Percentiles rank a stretch among this genome's conserved stretches.
These are phyloP conservation scores for Liriodendron chinense DNA, from an alignment of 164 flowering plant species.

Conservation along the genomic window DNA sequence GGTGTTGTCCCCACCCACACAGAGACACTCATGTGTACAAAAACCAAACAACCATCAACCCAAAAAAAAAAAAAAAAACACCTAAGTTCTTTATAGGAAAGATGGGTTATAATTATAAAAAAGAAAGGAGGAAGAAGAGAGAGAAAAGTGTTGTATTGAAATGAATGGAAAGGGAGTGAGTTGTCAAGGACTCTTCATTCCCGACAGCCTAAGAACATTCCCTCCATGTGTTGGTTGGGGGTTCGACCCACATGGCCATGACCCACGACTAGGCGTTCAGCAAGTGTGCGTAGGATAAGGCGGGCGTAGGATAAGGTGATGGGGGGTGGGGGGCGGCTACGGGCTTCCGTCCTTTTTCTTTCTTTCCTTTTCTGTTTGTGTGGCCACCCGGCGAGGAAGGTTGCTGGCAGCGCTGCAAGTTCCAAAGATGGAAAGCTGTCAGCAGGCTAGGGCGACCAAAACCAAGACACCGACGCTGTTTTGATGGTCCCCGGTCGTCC, in stretches of 20 bases:
- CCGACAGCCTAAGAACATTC: conserved; percentile 3
- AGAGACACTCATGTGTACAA: not conserved
- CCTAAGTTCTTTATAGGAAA: not conserved
- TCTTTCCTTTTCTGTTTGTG: too few species aligned
- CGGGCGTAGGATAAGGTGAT: too few species aligned
- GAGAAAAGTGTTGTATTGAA: conserved; percentile 4
- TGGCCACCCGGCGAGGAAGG: too few species aligned
- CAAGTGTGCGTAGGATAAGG: not conserved
- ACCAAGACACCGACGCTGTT: too few species aligned
- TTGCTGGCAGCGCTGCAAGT: conserved; percentile 14
- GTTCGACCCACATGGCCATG: not conserved
- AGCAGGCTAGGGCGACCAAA: too few species aligned
- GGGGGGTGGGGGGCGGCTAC: too few species aligned
- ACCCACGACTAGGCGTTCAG: not conserved
- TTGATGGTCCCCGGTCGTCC: too few species aligned
- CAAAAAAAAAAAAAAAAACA: too few species aligned
- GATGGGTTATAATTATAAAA: not conserved
- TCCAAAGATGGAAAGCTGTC: conserved; percentile 7
- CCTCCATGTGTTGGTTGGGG: not conserved
- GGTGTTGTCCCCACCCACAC: not conserved
- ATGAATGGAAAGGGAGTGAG: conserved; percentile 2
- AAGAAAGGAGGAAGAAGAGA: conserved; percentile 7
- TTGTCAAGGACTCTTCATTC: not conserved
- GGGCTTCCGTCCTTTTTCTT: too few species aligned
- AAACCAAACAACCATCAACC: not conserved